Conservation (phyloP, 352 stramenopile species). For the Pythium aristosporum region DNA sequence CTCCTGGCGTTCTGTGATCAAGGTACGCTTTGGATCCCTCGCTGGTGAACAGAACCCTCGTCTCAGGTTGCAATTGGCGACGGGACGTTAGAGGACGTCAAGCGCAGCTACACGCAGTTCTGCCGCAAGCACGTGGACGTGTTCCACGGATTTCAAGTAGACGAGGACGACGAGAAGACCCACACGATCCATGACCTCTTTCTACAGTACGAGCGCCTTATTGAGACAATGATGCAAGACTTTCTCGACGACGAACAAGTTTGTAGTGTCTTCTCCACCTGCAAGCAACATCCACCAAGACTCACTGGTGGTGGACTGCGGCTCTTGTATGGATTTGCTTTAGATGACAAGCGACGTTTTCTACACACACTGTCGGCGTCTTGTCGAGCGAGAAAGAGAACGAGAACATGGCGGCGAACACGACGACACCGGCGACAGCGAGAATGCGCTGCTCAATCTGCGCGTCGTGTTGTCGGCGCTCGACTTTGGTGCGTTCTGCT, state of each 20-base stretch:
- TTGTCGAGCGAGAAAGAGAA: conserved; percentile 22
- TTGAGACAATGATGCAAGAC: conserved; percentile 37
- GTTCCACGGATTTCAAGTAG: conserved; percentile 34
- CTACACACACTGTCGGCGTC: conserved; percentile 42
- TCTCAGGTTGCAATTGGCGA: neutral
- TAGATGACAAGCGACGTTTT: conserved; percentile 43
- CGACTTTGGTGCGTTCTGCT: conserved; percentile 55
- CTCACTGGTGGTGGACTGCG: neutral
- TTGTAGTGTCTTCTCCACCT: neutral
- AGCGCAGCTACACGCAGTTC: conserved; percentile 13
- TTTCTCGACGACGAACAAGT: conserved; percentile 52
- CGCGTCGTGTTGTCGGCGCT: conserved; percentile 49
- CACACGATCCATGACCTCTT: conserved; percentile 49
- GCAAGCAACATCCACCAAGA: neutral
- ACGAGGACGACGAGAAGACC: conserved; percentile 37
- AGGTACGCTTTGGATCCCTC: neutral
- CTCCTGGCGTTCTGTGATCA: conserved; percentile 16
- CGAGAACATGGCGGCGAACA: neutral
- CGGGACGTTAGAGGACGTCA: conserved; percentile 15
- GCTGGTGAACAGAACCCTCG: neutral
- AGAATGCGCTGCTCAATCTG: conserved; percentile 40
- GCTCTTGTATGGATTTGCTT: neutral
- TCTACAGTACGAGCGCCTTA: conserved; percentile 50
- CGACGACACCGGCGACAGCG: conserved; percentile 9
- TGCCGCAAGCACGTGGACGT: conserved; percentile 26